phyloP scores from a whole-genome alignment of 1,139 yeast genomes.

The Suhomyces atakaporum region DNA sequence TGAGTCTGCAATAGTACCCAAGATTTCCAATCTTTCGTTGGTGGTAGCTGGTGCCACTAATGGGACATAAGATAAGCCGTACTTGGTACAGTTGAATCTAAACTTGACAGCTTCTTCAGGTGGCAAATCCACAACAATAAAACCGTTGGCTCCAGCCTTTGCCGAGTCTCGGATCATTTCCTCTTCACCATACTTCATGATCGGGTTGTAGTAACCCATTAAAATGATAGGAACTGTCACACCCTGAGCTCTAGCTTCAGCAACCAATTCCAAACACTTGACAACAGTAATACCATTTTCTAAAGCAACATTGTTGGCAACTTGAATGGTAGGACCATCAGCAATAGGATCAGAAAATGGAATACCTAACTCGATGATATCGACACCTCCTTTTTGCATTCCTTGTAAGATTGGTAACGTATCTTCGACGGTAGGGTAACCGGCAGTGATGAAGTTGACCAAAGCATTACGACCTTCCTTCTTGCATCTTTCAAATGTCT shows the following conservation, averaged over 20 bases:
- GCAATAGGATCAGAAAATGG: slow-evolving; percentile 99
- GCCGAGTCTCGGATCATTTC: slow-evolving; percentile 74
- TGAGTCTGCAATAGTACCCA: slow-evolving; percentile 87
- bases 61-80: slow-evolving; percentile 84
- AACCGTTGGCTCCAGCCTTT: slow-evolving; percentile 92
- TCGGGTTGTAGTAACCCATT: slow-evolving; percentile 98
- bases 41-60: slow-evolving; percentile 96
- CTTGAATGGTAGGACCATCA: slow-evolving; percentile 96
- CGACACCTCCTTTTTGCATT: slow-evolving; percentile 94
- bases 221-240: slow-evolving; percentile 84
- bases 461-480: slow-evolving; percentile 81
- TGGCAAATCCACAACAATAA: slow-evolving; percentile 91
- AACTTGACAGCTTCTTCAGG: slow-evolving; percentile 95
- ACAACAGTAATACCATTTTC: slow-evolving; percentile 77
- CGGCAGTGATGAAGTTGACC: slow-evolving; percentile 92
- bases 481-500: slow-evolving; percentile 72
- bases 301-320: slow-evolving; percentile 76
- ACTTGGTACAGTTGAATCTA: slow-evolving; percentile 66
- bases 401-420: slow-evolving; percentile 85
- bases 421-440: slow-evolving; percentile 84
- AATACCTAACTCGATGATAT: slow-evolving; percentile 89
- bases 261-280: slow-evolving; percentile 68
- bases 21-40: slow-evolving; percentile 75
- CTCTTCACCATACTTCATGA: slow-evolving; percentile 86
- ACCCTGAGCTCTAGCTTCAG: slow-evolving; percentile 76